Conservation (phyloP, 2,329 filamentous ascomycete genomes). For the Aspergillus luchuensis region DNA sequence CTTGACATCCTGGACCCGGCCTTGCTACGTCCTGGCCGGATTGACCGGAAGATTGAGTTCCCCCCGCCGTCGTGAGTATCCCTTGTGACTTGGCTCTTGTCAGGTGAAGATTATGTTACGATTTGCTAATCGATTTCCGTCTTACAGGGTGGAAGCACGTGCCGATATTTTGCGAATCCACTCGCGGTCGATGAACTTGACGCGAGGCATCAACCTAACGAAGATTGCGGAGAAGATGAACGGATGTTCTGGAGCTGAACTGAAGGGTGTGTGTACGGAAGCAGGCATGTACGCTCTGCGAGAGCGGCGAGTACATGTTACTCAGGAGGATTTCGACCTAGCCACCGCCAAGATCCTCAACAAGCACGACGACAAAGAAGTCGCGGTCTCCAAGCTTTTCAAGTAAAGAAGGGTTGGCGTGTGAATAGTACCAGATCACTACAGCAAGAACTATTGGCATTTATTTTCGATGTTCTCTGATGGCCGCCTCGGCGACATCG, state of each 20-base stretch:
- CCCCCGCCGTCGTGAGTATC: constrained; percentile 74
- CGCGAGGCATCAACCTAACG: constrained; percentile 91
- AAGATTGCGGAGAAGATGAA: constrained; percentile 99
- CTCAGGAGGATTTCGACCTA: constrained; percentile 97
- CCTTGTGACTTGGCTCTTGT: background rate
- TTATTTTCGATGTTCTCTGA: background rate
- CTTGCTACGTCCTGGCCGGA: constrained; percentile 89
- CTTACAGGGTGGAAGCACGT: constrained; percentile 74
- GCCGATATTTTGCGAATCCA: constrained; percentile 98
- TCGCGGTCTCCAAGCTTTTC: constrained; percentile 41
- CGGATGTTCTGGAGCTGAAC: constrained; percentile 92
- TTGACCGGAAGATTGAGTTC: constrained; percentile 99
- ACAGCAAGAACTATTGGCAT: background rate
- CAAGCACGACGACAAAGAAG: constrained; percentile 98
- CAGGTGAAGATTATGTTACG: background rate
- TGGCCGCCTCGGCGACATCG: background rate
- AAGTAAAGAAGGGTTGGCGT: constrained; percentile 28
- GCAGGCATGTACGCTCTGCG: constrained; percentile 97
- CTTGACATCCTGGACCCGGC: constrained; percentile 96
- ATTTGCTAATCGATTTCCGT: constrained; percentile 23
- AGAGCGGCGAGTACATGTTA: constrained; percentile 95
- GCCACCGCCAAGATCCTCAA: constrained; percentile 99
- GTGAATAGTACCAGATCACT: background rate
- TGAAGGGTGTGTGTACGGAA: constrained; percentile 99
- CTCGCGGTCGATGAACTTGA: constrained; percentile 97